Conservation (phyloP, 805 yeast genomes). For the Wickerhamomyces subpelliculosus region DNA sequence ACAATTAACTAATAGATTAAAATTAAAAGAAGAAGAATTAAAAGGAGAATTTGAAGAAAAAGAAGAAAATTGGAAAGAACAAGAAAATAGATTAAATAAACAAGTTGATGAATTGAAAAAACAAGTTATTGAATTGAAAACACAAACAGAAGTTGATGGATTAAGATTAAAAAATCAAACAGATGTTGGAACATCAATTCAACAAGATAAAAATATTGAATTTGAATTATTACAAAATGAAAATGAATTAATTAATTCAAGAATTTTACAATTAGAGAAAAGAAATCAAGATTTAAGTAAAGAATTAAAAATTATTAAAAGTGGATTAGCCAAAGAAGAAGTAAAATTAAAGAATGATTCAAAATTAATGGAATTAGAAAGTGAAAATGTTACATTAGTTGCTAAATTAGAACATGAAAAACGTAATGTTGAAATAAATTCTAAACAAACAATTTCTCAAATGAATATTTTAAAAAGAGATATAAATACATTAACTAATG, state of each 20-base stretch:
- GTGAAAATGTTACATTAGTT: constrained; percentile 58
- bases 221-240: constrained; percentile 68
- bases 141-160: constrained; percentile 28
- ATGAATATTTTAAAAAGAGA: constrained; percentile 24
- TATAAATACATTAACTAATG: constrained; percentile 35
- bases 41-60: constrained; percentile 65
- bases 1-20: constrained; percentile 43
- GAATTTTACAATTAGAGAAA: constrained; percentile 65
- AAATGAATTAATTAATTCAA: constrained; percentile 59
- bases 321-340: constrained; percentile 37
- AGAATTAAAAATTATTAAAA: constrained; percentile 47
- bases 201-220: constrained; percentile 26
- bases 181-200: constrained; percentile 3
- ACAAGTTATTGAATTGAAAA: constrained; percentile 57
- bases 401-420: constrained; percentile 52
- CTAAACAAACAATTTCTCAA: constrained; percentile 15
- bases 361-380: constrained; percentile 49
- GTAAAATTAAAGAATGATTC: constrained; percentile 32
- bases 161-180: constrained; percentile 42
- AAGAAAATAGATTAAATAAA: constrained; percentile 44
- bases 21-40: constrained; percentile 71
- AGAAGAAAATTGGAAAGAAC: constrained; percentile 57
- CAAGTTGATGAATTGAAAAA: constrained; percentile 46
- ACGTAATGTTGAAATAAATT: constrained; percentile 19
- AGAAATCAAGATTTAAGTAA: constrained; percentile 70